Percentiles rank a stretch among this genome's conserved stretches.
Conservation (phyloP, 331 rosid species). For the Pyrus hybrid region DNA sequence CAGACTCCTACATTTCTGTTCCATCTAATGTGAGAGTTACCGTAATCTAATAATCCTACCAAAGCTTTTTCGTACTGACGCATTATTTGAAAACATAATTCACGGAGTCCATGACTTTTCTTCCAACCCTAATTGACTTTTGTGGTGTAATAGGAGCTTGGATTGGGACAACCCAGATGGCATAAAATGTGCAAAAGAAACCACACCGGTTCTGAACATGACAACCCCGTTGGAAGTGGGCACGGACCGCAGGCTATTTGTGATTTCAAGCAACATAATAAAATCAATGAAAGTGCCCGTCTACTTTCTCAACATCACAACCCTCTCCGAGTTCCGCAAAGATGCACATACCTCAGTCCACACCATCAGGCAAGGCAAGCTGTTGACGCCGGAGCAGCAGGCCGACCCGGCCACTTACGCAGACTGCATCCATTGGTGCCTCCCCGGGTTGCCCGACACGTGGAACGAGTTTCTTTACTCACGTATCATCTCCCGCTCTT, state of each 20-base stretch:
- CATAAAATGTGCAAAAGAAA: conserved; percentile 82
- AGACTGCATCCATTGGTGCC: conserved; percentile 95
- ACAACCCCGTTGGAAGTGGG: conserved; percentile 52
- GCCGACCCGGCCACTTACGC: conserved; percentile 78
- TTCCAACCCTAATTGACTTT: background rate
- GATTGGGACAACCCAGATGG: conserved; percentile 88
- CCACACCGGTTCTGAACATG: conserved; percentile 46
- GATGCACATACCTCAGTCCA: conserved; percentile 91
- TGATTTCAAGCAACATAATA: conserved; percentile 41
- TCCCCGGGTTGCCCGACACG: conserved; percentile 90
- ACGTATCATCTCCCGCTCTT: conserved; percentile 56
- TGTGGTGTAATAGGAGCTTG: conserved; percentile 50
- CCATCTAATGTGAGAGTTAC: accelerated
- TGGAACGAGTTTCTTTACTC: conserved; percentile 88
- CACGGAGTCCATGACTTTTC: background rate
- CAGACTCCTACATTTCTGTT: too few relatives aligned
- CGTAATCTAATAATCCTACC: accelerated
- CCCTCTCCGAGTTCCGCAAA: conserved; percentile 68
- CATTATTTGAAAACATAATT: background rate
- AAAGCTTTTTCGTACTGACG: background rate
- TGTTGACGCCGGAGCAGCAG: conserved; percentile 60
- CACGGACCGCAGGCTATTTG: conserved; percentile 61
- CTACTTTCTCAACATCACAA: conserved; percentile 61
- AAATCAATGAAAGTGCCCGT: conserved; percentile 47
- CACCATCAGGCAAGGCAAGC: conserved; percentile 80